phyloP scores from a whole-genome alignment of 192 early-diverging fungal genomes.

The Jimgerdemannia flammicorona region DNA sequence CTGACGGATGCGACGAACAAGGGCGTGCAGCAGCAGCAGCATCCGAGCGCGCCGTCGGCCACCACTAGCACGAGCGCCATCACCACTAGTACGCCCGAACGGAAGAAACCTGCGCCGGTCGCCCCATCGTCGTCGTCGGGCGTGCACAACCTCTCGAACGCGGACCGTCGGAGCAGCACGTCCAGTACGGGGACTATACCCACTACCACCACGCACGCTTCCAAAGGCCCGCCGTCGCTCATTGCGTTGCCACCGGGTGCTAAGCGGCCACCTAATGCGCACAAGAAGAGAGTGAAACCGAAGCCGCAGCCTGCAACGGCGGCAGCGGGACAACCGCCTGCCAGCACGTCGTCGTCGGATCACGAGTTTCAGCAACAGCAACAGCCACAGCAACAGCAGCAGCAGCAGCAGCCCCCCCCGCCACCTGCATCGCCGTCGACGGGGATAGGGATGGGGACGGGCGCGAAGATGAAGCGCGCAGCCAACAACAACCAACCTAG shows the following conservation, averaged over 20 bases:
- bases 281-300: not conserved
- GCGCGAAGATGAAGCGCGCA: not conserved
- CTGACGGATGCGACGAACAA: not conserved
- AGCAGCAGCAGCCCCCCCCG: not conserved
- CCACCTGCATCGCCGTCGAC: not conserved
- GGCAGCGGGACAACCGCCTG: not conserved
- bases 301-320: not conserved
- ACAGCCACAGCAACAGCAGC: not conserved
- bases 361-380: not conserved
- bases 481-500: not conserved
- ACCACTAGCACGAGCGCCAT: not conserved
- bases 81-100: not conserved
- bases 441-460: not conserved
- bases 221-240: not conserved
- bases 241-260: not conserved
- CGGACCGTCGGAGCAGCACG: not conserved
- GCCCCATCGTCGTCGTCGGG: not conserved
- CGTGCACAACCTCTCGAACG: not conserved
- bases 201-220: not conserved
- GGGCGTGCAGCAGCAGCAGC: not conserved
- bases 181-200: not conserved
- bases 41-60: not conserved
- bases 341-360: not conserved
- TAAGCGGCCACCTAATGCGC: not conserved
- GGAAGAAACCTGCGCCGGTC: not conserved